Base-by-base conservation (phyloP, 768 basidiomycete genomes). In the Neoboletus magnificus region DNA sequence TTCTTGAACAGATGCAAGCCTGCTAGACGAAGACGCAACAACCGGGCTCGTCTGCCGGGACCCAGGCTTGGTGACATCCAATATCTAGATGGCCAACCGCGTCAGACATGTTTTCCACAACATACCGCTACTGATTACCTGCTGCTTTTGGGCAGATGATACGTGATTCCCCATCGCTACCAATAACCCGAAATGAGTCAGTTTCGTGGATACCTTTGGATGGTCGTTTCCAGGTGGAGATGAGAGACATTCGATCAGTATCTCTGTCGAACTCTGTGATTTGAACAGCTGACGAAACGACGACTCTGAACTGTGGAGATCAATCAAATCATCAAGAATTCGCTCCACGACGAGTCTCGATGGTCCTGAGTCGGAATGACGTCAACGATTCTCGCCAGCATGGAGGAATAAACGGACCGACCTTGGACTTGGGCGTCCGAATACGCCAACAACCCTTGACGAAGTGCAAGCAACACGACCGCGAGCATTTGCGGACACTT, bases 211-310 rank as follows among this genome's bases (percentile, higher is more conserved):
- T 13, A 90, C 52, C 27, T 54, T 60, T 22, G 62, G 40, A 42
- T 62, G 56, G 13, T 52, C 49, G 12, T 22, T 44, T 4, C 46
- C 55, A 3, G 58, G 48, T 0, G 54, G 47, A 46, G 86, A 88
- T 60, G 79, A 80, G 66, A 84, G 86, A 22, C 82, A 81, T 25
- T 85, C 81, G 9, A 91, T 75, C 58, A 90, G 89, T 10, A 83
- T 57, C 52, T 85, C 82, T 0, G 86, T 87, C 11, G 81, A 81
- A 52, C 82, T 84, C 52, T 87, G 85, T 1, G 86, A 89, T 60
- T 78, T 83, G 72, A 93, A 92, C 1, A 87, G 67, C 52, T 86
- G 80, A 13, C 88, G 82, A 71, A 93, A 92, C 0, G 82, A 81
- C 0, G 79, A 65, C 57, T 80, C 83, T 0, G 83, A 79, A 1